phyloP scores from a whole-genome alignment of 2,329 filamentous ascomycete species.

The Colletotrichum shisoi region DNA sequence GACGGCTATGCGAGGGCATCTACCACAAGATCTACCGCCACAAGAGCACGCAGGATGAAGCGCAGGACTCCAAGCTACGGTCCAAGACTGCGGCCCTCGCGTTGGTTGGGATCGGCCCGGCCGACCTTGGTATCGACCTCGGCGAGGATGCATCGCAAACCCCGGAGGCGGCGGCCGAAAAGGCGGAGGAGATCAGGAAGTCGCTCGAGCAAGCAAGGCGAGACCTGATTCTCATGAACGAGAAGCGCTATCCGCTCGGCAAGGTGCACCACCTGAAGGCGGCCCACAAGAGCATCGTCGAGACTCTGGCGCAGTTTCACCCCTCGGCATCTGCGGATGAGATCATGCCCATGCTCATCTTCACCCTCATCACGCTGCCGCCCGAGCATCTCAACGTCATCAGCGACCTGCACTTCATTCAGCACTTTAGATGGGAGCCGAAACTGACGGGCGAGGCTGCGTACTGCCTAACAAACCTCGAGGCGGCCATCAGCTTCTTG shows the following conservation, averaged over 20 bases:
- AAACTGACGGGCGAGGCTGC: constrained; percentile 94
- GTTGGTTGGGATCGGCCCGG: constrained; percentile 88
- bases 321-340: constrained; percentile 92
- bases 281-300: constrained; percentile 93
- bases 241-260: constrained; percentile 85
- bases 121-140: constrained; percentile 82
- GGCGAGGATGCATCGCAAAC: constrained; percentile 64
- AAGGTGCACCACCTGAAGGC: constrained; percentile 89
- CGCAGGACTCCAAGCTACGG: constrained; percentile 89
- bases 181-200: constrained; percentile 72
- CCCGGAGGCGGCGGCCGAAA: constrained; percentile 65
- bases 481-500: constrained; percentile 92
- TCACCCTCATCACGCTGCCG: constrained; percentile 88
- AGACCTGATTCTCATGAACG: constrained; percentile 81
- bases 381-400: constrained; percentile 87
- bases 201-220: constrained; percentile 75
- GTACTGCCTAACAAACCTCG: constrained; percentile 94
- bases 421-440: constrained; percentile 83
- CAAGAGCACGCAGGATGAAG: constrained; percentile 89
- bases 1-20: constrained; percentile 81
- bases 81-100: constrained; percentile 91
- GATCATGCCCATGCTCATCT: constrained; percentile 95
- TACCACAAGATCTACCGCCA: constrained; percentile 93
- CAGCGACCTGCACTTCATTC: constrained; percentile 94
- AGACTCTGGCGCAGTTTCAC: constrained; percentile 74